phyloP scores from a whole-genome alignment of 2,329 filamentous ascomycete species.

The Cercospora citrullina region DNA sequence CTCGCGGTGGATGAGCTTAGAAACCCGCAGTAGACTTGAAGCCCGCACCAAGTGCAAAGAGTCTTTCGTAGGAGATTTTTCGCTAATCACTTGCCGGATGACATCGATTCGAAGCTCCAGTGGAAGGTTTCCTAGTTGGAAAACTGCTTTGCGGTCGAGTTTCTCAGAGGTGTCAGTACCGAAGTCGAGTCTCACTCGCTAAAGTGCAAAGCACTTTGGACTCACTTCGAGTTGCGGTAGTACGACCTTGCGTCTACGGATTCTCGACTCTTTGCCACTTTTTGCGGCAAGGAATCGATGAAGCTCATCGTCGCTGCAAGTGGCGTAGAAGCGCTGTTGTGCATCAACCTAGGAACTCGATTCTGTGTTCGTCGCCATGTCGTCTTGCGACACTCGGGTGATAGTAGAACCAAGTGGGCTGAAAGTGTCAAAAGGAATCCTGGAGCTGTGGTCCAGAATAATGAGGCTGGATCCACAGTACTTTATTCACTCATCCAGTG shows the following conservation, averaged over 20 bases:
- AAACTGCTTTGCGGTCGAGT: background rate
- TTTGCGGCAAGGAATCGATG: background rate
- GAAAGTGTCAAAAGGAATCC: background rate
- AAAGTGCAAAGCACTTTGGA: background rate
- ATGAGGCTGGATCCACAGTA: background rate
- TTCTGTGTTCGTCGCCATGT: background rate
- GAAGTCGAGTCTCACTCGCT: background rate
- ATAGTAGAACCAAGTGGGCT: background rate
- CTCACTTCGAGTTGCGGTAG: background rate
- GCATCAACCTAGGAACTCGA: background rate
- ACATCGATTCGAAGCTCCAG: slow-evolving; percentile 2
- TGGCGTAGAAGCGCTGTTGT: background rate
- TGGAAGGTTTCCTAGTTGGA: slow-evolving; percentile 3
- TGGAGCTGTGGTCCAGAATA: background rate
- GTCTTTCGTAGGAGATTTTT: background rate
- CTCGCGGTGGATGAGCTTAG: no score
- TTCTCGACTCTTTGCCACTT: background rate
- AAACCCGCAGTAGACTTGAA: no score
- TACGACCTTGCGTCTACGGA: background rate
- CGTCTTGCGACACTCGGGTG: background rate
- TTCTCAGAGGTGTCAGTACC: background rate
- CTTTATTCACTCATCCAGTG: background rate
- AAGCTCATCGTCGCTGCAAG: background rate
- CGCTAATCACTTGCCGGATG: background rate
- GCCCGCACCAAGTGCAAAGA: no score